phyloP scores from a whole-genome alignment of 257 asterid species.

The Nicotiana undulata region DNA sequence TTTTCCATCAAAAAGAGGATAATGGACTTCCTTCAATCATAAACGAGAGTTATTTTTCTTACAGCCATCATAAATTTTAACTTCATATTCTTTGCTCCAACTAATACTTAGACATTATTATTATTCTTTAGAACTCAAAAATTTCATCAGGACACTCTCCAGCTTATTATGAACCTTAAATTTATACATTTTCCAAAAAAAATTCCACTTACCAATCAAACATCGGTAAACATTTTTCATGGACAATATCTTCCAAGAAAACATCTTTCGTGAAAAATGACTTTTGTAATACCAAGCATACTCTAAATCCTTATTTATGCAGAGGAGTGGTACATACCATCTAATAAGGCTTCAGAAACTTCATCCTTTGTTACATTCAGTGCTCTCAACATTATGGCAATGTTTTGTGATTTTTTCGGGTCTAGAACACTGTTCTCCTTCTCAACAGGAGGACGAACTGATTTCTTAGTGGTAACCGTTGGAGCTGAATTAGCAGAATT shows the following conservation, averaged over 20 bases:
- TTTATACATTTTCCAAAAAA: background rate
- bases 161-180: background rate
- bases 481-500: conserved; percentile 7
- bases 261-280: background rate
- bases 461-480: background rate
- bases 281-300: background rate
- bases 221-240: background rate
- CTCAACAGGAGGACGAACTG: background rate
- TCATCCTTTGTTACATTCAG: conserved; percentile 18
- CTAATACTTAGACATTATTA: background rate
- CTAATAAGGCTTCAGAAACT: conserved; percentile 13
- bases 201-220: background rate
- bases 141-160: background rate
- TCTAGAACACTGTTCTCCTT: conserved; percentile 18
- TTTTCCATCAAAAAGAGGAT: background rate
- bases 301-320: background rate
- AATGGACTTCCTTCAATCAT: background rate
- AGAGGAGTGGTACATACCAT: conserved; percentile 1
- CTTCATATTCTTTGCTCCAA: background rate
- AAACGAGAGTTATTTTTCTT: background rate
- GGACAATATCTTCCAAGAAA: background rate
- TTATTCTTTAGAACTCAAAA: background rate
- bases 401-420: conserved; percentile 19
- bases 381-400: conserved; percentile 20
- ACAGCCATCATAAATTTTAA: background rate